Evolutionary conservation across 352 stramenopile genomes (phyloP), one percentile per base, ranked within the genome.

Genomic region (Phytopythium litorale): DNA sequence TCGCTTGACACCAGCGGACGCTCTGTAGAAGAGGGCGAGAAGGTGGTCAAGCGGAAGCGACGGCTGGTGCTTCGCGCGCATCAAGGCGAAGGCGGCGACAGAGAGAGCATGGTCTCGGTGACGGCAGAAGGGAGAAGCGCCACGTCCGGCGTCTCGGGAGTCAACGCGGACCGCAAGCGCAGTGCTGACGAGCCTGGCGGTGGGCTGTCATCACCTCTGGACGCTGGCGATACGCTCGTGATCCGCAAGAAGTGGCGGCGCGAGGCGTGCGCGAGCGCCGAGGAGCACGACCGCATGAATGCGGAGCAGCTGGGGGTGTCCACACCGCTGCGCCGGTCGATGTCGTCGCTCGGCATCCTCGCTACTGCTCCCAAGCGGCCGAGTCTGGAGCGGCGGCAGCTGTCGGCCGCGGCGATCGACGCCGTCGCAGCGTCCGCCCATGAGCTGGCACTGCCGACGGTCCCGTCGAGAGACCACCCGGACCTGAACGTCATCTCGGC

Each of bases 401-500:
- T 65, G 42, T 49, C 57, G 3, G 64, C 56, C 15, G 49, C 50
- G n/a, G 33, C 58, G 16, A 50, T 55, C 48, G 13, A 49, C 28
- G n/a, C 23, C 18, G 16, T 32, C 8, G 7, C n/a, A 45, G 8
- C 37, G 25, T n/a, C 2, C 46, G 60, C 35, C 4, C 65, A 65
- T 50, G 46, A 66, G 52, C 67, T 73, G 2, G 56, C 76, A 45
- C 43, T 89, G n/a, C 80, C 80, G 18, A 84, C 76, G 6, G 60
- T 87, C n/a, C 70, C 70, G 15, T 89, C 77, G 3, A 75, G 51
- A 48, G 71, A 68, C 8, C 79, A 87, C 64, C 79, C 77, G 0
- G 79, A 89, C 48, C 64, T 89, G 32, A 85, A 87, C 48, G 77
- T 89, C 12, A 84, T 89, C 23, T 73, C 77, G 0, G 75, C 79